A percentile compares a stretch with the other conserved stretches of the same genome.
These are phyloP conservation scores for Xylaria curta DNA, from an alignment of 495 filamentous ascomycete species.

Conservation along the genomic window DNA sequence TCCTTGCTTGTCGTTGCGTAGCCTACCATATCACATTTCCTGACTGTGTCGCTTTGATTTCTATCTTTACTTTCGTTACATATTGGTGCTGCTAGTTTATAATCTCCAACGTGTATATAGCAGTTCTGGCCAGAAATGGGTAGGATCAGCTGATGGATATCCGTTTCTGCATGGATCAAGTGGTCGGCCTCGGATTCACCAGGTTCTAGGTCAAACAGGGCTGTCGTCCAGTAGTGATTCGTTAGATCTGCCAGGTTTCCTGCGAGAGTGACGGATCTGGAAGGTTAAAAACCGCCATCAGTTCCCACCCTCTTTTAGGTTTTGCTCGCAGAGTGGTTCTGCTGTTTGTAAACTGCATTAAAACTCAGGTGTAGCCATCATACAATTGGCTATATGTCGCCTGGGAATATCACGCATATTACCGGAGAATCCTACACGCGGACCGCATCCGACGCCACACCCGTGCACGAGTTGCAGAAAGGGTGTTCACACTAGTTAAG, in stretches of 20 bases:
- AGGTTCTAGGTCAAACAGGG: constrained; percentile 3
- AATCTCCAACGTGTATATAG: not conserved
- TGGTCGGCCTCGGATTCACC: not conserved
- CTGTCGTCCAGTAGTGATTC: not conserved
- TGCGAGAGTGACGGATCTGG: not conserved
- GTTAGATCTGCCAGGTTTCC: constrained; percentile 5
- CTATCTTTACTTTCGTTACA: not conserved
- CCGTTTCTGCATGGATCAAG: not conserved
- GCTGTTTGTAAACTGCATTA: not conserved
- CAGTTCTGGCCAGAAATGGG: not conserved
- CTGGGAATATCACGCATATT: constrained; percentile 15
- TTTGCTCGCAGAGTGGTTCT: constrained; percentile 2
- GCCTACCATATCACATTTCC: not conserved
- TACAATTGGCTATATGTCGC: not conserved
- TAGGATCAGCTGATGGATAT: not conserved
- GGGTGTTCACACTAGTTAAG: constrained; percentile 13
- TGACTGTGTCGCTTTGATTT: not conserved
- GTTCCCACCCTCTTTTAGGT: not conserved
- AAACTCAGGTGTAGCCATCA: not conserved
- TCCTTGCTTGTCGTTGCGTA: not conserved
- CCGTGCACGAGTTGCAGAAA: constrained; percentile 11
- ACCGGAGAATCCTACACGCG: constrained; percentile 2
- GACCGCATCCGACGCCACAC: not conserved
- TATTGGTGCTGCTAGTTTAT: not conserved
- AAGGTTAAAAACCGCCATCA: not conserved